Evolutionary conservation across 2,329 filamentous ascomycete genomes (phyloP).

Genomic region (Aspergillus sp.): DNA sequence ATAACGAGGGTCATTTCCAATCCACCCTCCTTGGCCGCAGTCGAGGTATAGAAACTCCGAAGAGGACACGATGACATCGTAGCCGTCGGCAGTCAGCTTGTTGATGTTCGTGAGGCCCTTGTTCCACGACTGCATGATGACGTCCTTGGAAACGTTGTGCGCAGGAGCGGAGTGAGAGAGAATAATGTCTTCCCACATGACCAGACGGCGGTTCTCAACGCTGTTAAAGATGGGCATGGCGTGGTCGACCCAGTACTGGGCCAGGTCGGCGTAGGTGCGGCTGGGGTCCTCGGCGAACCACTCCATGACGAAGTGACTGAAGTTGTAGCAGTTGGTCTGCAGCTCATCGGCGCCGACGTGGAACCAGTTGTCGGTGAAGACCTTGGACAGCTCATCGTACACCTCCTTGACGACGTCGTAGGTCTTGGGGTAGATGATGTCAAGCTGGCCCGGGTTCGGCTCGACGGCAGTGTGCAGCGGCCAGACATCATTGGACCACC

Average conservation of each 20-base stretch:
- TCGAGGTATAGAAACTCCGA: constrained; percentile 50
- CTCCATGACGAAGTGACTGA: constrained; percentile 39
- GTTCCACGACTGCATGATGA: constrained; percentile 49
- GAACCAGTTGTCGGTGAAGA: constrained; percentile 47
- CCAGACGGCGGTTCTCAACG: constrained; percentile 40
- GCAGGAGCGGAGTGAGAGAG: constrained; percentile 36
- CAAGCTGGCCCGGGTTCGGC: constrained; percentile 49
- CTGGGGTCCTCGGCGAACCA: constrained; percentile 45
- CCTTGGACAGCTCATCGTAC: constrained; percentile 43
- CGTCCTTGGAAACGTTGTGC: constrained; percentile 39
- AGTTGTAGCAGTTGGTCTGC: constrained; percentile 49
- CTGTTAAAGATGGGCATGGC: constrained; percentile 42
- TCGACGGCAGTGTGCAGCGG: constrained; percentile 46
- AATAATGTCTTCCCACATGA: constrained; percentile 51
- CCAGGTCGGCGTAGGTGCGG: constrained; percentile 43
- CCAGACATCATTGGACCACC: constrained; percentile 54
- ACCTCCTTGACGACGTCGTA: constrained; percentile 47
- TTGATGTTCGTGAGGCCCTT: constrained; percentile 43
- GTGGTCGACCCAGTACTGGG: constrained; percentile 47
- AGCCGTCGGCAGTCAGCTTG: constrained; percentile 42
- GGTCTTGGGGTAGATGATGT: constrained; percentile 47
- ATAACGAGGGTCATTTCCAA: constrained; percentile 49
- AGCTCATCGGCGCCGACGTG: constrained; percentile 50
- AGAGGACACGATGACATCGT: constrained; percentile 48
- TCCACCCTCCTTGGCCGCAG: constrained; percentile 46